These are phyloP conservation scores for Penicillium sp. DNA, from an alignment of 2,329 filamentous ascomycete genomes.

Conservation along the genomic window DNA sequence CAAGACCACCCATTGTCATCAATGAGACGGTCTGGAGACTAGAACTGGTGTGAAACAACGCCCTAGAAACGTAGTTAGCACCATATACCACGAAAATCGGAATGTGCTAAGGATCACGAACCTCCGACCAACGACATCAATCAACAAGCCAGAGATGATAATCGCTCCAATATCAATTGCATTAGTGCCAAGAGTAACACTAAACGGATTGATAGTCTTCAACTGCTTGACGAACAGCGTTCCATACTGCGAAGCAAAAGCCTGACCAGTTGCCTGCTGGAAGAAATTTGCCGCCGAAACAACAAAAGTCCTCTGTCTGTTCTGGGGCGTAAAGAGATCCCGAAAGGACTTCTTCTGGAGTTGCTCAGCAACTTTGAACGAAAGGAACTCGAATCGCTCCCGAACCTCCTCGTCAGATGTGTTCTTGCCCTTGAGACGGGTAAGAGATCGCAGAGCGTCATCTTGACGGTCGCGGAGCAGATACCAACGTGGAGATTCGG, in stretches of 20 bases:
- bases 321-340: conserved; percentile 20
- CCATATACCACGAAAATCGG: background rate
- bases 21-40: conserved; percentile 30
- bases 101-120: background rate
- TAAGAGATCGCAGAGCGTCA: conserved; percentile 28
- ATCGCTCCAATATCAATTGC: conserved; percentile 11
- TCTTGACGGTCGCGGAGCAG: conserved; percentile 27
- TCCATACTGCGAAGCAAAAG: conserved; percentile 14
- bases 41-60: conserved; percentile 21
- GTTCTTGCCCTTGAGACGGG: conserved; percentile 3
- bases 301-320: conserved; percentile 13
- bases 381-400: conserved; percentile 2
- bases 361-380: conserved; percentile 5
- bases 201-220: conserved; percentile 18
- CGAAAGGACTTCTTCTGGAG: conserved; percentile 9
- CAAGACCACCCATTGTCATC: conserved; percentile 42
- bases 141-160: conserved; percentile 23
- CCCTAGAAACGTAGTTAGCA: background rate
- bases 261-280: conserved; percentile 14
- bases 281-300: conserved; percentile 13
- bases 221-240: conserved; percentile 14
- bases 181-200: conserved; percentile 8
- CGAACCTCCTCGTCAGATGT: conserved; percentile 6
- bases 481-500: conserved; percentile 34
- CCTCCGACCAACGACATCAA: conserved; percentile 12